A percentile compares a stretch with the other conserved stretches of the same genome.
phyloP scores from a whole-genome alignment of 2,329 filamentous ascomycete species.

The Hypoxylon sp. region DNA sequence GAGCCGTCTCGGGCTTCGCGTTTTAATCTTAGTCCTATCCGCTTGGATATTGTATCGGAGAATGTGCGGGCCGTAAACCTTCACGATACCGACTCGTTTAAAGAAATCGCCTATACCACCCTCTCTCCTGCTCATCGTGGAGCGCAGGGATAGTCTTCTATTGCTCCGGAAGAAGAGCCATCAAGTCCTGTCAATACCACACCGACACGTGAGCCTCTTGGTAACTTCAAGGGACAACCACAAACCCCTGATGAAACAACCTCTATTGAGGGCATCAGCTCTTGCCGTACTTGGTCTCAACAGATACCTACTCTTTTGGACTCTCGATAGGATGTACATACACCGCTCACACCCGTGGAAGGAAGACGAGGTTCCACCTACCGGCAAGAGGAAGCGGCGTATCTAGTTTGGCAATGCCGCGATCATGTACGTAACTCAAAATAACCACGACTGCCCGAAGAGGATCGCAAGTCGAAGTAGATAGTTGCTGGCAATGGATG shows the following conservation, averaged over 20 bases:
- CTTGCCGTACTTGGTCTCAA: not conserved
- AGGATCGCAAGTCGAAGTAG: not conserved
- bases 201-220: not conserved
- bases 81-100: not conserved
- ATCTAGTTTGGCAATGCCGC: slow-evolving; percentile 12
- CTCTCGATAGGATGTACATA: not conserved
- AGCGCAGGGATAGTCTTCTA: not conserved
- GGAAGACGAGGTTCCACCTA: not conserved
- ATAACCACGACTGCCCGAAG: not conserved
- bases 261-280: not conserved
- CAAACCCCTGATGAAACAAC: not conserved
- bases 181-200: not conserved
- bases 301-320: not conserved
- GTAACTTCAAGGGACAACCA: too few relatives aligned
- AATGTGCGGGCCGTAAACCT: not conserved
- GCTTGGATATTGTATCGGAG: not conserved
- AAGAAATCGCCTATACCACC: not conserved
- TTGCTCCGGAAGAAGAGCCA: not conserved
- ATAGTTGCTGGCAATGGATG: not conserved
- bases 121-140: not conserved
- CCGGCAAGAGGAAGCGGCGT: slow-evolving; percentile 3
- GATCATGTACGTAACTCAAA: not conserved
- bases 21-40: not conserved
- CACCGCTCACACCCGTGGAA: not conserved
- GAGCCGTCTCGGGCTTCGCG: not conserved